Base-by-base conservation (phyloP, 768 basidiomycete genomes). In the Collybia nuda region DNA sequence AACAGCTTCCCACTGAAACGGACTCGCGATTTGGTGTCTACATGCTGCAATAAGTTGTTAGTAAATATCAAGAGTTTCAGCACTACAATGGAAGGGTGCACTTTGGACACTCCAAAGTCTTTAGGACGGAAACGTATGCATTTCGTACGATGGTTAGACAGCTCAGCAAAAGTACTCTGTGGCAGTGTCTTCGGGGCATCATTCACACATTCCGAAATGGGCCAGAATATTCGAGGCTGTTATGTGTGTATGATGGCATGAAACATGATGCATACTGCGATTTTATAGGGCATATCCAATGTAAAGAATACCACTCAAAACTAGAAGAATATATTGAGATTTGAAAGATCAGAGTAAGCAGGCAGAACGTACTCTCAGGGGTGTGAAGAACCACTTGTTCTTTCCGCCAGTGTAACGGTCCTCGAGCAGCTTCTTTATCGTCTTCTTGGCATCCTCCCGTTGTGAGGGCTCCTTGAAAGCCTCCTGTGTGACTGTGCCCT, bases 401-500 rank as follows among this genome's bases (percentile, higher is more conserved):
- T 96, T 95, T 53, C 97, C 97, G 45, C 77, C 73, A 43, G 79
- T 79, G 84, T 98, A 97, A 52, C 95, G 81, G 65, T 98, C 95
- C 84, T 98, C 97, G 47, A 99, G 74, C 69, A 91, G 69, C 76
- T 96, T 97, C 85, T 97, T 98, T 71, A 98, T 84, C 59, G 77
- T 85, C 82, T 98, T 98, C 78, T 96, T 97, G 42, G 93, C 82
- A 59, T 94, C 85, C 76, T 94, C 92, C 57, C 96, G 86, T 70
- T 96, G 91, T 62, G 93, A 81, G 47, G 91, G 90, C 80, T 99
- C 95, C 78, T 96, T 95, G 87, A 98, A 98, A 54, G 94, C 96
- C 50, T 98, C 96, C 42, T 78, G 66, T 21, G 81, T 75, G 47
- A 97, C 86, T 43, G 81, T 73, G 48, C 90, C 90, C 81, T 98